These are phyloP conservation scores for Nymphaea thermarum DNA, from an alignment of 164 flowering plant species.

Conservation along the genomic window DNA sequence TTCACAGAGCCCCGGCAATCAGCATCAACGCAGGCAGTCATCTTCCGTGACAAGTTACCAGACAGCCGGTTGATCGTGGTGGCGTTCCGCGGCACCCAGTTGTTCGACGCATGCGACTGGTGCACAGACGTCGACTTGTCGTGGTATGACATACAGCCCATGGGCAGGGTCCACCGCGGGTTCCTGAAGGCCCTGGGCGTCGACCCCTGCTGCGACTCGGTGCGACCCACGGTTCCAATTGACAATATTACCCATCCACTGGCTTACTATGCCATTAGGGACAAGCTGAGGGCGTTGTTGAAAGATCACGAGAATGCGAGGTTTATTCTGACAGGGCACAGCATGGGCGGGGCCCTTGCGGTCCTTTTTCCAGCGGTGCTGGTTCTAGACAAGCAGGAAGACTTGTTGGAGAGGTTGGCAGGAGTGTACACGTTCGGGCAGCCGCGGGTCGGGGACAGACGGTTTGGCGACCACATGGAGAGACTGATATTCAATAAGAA, in stretches of 20 bases:
- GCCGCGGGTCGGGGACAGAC: conserved; percentile 65
- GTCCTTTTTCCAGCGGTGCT: conserved; percentile 44
- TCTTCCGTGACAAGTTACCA: conserved; percentile 22
- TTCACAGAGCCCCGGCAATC: conserved; percentile 25
- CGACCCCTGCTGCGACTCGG: conserved; percentile 16
- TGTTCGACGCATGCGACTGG: conserved; percentile 51
- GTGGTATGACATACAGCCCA: conserved; percentile 39
- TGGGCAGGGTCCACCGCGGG: conserved; percentile 54
- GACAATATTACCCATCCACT: not conserved
- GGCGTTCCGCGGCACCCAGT: conserved; percentile 55
- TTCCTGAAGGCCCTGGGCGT: conserved; percentile 66
- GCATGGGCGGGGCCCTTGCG: conserved; percentile 81
- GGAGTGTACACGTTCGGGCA: conserved; percentile 85
- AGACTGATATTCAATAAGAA: conserved; percentile 11
- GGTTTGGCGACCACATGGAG: conserved; percentile 51
- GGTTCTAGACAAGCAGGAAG: conserved; percentile 36
- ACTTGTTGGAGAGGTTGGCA: conserved; percentile 45
- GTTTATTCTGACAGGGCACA: conserved; percentile 70
- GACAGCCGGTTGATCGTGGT: conserved; percentile 29
- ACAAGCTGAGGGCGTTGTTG: conserved; percentile 27
- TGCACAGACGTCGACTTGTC: conserved; percentile 45
- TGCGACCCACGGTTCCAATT: not conserved
- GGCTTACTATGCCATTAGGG: conserved; percentile 58
- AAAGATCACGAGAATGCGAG: conserved; percentile 25
- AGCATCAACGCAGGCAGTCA: conserved; percentile 43